Conservation (phyloP, 768 basidiomycete genomes). For the Pleurotus ostreatus region DNA sequence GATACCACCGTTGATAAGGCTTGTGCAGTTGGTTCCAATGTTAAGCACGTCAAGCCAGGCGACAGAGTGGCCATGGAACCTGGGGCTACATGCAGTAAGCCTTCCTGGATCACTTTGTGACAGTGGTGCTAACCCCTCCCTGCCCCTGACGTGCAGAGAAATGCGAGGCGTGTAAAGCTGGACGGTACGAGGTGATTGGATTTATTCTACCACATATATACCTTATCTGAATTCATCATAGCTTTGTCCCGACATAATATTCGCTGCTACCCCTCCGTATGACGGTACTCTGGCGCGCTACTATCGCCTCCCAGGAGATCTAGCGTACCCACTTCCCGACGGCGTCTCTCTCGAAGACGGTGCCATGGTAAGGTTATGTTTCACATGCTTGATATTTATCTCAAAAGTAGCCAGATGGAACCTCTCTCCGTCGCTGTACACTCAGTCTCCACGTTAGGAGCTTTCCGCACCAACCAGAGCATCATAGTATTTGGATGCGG, state of each 20-base stretch:
- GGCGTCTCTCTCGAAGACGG: constrained; percentile 88
- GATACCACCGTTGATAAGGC: background rate
- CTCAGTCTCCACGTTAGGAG: constrained; percentile 74
- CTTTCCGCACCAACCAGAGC: constrained; percentile 67
- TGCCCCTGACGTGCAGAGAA: constrained; percentile 26
- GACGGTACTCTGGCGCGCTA: constrained; percentile 87
- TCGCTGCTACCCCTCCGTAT: constrained; percentile 91
- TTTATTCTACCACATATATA: background rate
- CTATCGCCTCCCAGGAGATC: constrained; percentile 82
- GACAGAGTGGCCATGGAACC: constrained; percentile 93
- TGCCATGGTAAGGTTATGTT: constrained; percentile 65
- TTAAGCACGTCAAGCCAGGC: constrained; percentile 74
- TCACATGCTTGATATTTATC: background rate
- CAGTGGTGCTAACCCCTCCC: constrained; percentile 7
- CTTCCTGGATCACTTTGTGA: background rate
- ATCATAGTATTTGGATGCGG: constrained; percentile 88
- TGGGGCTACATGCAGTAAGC: constrained; percentile 73
- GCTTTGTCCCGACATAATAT: constrained; percentile 84
- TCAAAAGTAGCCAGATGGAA: constrained; percentile 63
- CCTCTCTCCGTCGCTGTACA: constrained; percentile 92
- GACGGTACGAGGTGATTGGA: constrained; percentile 68
- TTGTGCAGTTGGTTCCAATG: constrained; percentile 63
- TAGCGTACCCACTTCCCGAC: constrained; percentile 81
- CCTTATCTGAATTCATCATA: constrained; percentile 20
- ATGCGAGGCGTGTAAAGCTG: constrained; percentile 83